phyloP scores from a whole-genome alignment of 768 basidiomycete species.

The Pleurotus pulmonarius region DNA sequence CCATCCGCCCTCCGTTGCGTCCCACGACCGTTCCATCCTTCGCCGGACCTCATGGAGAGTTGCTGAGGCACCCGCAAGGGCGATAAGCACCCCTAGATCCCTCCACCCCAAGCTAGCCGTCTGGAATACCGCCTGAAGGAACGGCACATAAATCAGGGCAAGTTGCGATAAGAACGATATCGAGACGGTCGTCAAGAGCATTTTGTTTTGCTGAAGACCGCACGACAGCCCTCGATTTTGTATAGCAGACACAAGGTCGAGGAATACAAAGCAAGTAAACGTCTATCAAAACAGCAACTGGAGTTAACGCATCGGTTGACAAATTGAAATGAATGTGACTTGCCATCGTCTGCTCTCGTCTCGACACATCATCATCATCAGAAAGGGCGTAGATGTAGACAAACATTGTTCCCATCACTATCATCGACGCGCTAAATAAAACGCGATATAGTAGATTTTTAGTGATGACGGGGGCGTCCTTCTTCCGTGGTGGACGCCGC shows the following conservation, averaged over 20 bases:
- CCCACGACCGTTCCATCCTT: conserved; percentile 66
- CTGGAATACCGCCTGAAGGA: conserved; percentile 92
- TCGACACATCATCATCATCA: conserved; percentile 72
- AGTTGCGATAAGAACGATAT: conserved; percentile 85
- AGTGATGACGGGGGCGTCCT: conserved; percentile 87
- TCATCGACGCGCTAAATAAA: conserved; percentile 89
- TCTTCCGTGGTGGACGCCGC: conserved; percentile 88
- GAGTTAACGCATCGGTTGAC: too few species aligned
- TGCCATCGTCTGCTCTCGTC: conserved; percentile 95
- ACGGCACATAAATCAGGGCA: conserved; percentile 82
- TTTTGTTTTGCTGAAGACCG: conserved; percentile 77
- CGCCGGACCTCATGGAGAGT: conserved; percentile 75
- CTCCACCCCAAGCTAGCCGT: conserved; percentile 70
- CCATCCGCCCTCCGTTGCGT: conserved; percentile 49
- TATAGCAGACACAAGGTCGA: conserved; percentile 91
- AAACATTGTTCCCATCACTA: conserved; percentile 85
- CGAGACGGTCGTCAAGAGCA: conserved; percentile 86
- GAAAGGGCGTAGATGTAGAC: conserved; percentile 80
- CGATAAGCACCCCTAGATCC: conserved; percentile 71
- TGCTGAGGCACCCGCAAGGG: conserved; percentile 63
- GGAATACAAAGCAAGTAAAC: conserved; percentile 95
- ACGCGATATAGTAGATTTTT: conserved; percentile 71
- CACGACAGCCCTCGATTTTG: conserved; percentile 93
- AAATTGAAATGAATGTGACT: conserved; percentile 20
- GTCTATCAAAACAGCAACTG: conserved; percentile 51